Evolutionary conservation across 257 asterid species (phyloP), one percentile per base, ranked within the genome.

Genomic region (Solanum stenotomum): DNA sequence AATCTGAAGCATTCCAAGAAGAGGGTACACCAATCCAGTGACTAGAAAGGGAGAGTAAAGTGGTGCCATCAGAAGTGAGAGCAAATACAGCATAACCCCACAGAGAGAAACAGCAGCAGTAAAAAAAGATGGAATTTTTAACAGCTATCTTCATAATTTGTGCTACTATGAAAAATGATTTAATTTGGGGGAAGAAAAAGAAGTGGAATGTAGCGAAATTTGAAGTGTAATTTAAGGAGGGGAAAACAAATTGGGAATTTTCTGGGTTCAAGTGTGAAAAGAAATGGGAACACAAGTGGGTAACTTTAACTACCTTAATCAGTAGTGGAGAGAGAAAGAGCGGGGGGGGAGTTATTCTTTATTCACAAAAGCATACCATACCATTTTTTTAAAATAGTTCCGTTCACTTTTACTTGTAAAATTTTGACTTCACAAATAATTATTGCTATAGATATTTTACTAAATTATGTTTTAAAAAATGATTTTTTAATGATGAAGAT

Each of bases 1-100:
- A 44, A 91, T 91, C 90, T 76, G 98, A 96, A 88, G 94, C 94
- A 92, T 94, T 95, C 98, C 99, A 96, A 92, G 90, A 93, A 16
- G 94, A 75, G 90, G 98, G 98, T 84, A 91, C 93, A 34, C 84
- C 71, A 11, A 90, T 81, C 97, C 98, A 96, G 77, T 91, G 95
- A 87, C 91, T 93, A 56, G 85, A 46, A 10, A 96, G 91, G 33
- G 98, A 93, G 83, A 96, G 87, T 52, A 96, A 95, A 85, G 94
- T 33, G 77, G 88, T 89, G 70, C 97, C 98, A 70, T 96, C 97
- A 20, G 88, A 89, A 87, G 67, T 94, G 79, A 95, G 86, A 88
- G 93, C 90, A 59, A 13, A 16, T 18, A 16, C 63, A 6, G 63
- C 63, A 52, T 16, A 49, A 9, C 79, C 16, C 25, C 90, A 89